These are phyloP conservation scores for Piromyces sp. DNA, from an alignment of 192 early-diverging fungal genomes.

Conservation along the genomic window DNA sequence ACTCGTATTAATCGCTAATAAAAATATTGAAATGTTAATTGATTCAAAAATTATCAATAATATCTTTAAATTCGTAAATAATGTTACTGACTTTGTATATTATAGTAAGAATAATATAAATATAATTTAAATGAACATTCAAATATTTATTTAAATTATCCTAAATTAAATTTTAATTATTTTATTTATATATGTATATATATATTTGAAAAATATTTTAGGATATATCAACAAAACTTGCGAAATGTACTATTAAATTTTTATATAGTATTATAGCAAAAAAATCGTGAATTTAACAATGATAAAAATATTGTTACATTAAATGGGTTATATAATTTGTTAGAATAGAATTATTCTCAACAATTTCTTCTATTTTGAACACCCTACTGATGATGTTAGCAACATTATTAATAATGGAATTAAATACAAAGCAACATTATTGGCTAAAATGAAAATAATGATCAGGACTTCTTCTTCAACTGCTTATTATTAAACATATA, in stretches of 20 bases:
- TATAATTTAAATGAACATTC: no score
- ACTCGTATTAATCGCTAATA: not conserved
- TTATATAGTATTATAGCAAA: not conserved
- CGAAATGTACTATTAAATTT: not conserved
- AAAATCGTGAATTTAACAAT: not conserved
- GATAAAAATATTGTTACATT: not conserved
- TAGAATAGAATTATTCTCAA: not conserved
- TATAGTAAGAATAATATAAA: not conserved
- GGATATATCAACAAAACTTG: not conserved
- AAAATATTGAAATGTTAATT: not conserved
- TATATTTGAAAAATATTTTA: no score
- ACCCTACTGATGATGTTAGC: not conserved
- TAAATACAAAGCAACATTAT: not conserved
- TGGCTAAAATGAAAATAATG: not conserved
- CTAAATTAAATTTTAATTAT: no score
- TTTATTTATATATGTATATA: no score
- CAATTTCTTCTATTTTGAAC: not conserved
- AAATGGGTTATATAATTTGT: not conserved
- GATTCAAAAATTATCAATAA: not conserved
- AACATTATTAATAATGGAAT: not conserved
- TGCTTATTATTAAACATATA: not conserved
- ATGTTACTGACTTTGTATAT: not conserved
- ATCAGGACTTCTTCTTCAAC: not conserved
- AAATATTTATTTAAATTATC: no score
- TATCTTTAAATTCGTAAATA: not conserved